Evolutionary conservation across 176 grass and related monocot genomes (phyloP), one percentile per base, ranked within the genome.

Genomic region (Cenchrus fungigraminus): DNA sequence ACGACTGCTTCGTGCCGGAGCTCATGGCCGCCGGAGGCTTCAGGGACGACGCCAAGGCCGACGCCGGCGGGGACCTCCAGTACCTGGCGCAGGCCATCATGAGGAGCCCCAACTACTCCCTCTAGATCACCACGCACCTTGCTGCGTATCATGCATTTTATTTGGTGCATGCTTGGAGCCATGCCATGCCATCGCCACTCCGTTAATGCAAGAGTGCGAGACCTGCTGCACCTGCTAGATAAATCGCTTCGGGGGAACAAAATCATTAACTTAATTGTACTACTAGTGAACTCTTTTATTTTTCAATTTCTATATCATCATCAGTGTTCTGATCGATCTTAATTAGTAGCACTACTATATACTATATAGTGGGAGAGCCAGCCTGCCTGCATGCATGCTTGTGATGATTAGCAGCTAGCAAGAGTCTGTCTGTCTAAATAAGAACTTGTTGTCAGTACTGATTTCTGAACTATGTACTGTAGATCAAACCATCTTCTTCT

Each of bases 31-130:
- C 45, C 1, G 45, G 37, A 6, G 56, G 78, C 0, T 90, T 84
- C 46, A 88, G 83, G 82, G 91, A 91, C 6, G 96, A 89, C 71
- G 81, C 62, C 67, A 98, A 86, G 89, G 86, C 87, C 70, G 93
- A 77, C 32, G 52, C 84, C 17, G 97, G 88, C 17, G 97, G 88
- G 69, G 97, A 99, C 14, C 97, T 99, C 20, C 97, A 99, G 70
- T 91, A 92, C 52, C 85, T 99, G 76, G 91, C 91, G 0, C 94
- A 92, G 87, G 91, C 84, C 45, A 92, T 99, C 91, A 96, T 96
- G 93, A 77, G 77, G 12, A 92, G 91, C 88, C 85, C 80, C 65
- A 86, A 90, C 79, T 90, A 88, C 83, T 89, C 89, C 73, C 76
- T 82, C 81, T 85, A 94, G 70, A 46, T 4, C 45, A 46, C 45